Conservation (phyloP, 805 yeast species). For the Hanseniaspora singularis region DNA sequence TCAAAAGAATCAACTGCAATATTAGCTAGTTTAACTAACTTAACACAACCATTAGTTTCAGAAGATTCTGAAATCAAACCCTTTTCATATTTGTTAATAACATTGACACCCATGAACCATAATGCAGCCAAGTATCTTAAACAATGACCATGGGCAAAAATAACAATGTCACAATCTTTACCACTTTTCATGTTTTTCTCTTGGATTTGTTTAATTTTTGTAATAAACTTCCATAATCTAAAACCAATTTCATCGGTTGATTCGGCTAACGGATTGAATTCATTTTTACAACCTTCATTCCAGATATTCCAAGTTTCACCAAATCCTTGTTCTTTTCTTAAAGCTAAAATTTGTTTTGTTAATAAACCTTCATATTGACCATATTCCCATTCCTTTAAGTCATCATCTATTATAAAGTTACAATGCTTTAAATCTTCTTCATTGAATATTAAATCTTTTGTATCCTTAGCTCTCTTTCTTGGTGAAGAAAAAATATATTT, state of each 20-base stretch:
- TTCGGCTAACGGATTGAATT: constrained; percentile 46
- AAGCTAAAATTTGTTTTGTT: constrained; percentile 52
- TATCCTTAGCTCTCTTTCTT: constrained; percentile 62
- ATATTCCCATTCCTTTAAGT: constrained; percentile 88
- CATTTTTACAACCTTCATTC: constrained; percentile 80
- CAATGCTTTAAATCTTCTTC: constrained; percentile 34
- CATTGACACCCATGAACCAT: constrained; percentile 44
- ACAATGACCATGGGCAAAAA: constrained; percentile 90
- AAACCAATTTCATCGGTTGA: constrained; percentile 48
- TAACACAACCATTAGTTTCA: constrained; percentile 8
- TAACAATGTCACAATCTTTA: constrained; percentile 57
- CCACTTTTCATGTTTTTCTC: constrained; percentile 38
- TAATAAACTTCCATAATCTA: constrained; percentile 62
- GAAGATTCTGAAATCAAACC: constrained; percentile 6
- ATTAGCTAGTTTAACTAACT: constrained; percentile 3
- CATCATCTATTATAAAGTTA: constrained; percentile 44
- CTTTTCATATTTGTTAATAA: background rate
- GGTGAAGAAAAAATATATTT: constrained; percentile 69
- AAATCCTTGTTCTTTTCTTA: constrained; percentile 33
- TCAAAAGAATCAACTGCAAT: background rate
- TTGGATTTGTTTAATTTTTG: constrained; percentile 51
- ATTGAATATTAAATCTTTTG: constrained; percentile 47
- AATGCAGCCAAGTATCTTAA: constrained; percentile 79
- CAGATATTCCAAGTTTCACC: constrained; percentile 60
- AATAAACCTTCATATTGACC: constrained; percentile 87